Conservation (phyloP, 129 eudicot genomes). For the Escallonia rubra region DNA sequence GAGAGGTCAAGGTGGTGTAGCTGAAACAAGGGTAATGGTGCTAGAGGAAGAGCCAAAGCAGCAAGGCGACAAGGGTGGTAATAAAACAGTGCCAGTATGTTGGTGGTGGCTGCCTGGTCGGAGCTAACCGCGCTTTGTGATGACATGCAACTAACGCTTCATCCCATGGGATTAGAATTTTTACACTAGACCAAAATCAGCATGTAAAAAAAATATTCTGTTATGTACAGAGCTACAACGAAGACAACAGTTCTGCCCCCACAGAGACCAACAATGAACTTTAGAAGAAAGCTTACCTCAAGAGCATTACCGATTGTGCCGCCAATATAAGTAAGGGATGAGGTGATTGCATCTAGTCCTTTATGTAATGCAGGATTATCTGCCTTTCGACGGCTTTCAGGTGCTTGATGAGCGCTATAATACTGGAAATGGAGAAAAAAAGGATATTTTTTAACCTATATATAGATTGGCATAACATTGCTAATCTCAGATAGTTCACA, state of each 20-base stretch:
- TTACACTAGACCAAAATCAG: neutral
- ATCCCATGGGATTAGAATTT: neutral
- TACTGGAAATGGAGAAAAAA: conserved; percentile 32
- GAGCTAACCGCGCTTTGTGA: too few relatives aligned
- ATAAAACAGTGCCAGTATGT: too few relatives aligned
- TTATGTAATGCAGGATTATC: conserved; percentile 63
- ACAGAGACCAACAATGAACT: neutral
- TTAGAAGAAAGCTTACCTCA: conserved; percentile 49
- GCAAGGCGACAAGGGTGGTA: too few relatives aligned
- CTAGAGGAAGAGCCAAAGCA: too few relatives aligned
- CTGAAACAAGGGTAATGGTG: too few relatives aligned
- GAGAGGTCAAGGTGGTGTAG: too few relatives aligned
- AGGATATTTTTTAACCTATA: neutral
- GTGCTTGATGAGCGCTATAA: conserved; percentile 27
- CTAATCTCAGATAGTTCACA: too few relatives aligned
- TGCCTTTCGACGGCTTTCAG: conserved; percentile 50
- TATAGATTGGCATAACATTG: too few relatives aligned
- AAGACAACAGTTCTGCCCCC: too few relatives aligned
- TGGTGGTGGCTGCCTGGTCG: too few relatives aligned
- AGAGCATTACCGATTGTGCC: conserved; percentile 83
- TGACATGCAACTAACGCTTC: neutral
- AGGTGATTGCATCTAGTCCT: conserved; percentile 69
- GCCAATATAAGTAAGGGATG: conserved; percentile 71
- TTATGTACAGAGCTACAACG: too few relatives aligned
- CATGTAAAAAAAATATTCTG: too few relatives aligned